Conservation (phyloP, 2,329 filamentous ascomycete genomes). For the Cercospora zeae-maydis region DNA sequence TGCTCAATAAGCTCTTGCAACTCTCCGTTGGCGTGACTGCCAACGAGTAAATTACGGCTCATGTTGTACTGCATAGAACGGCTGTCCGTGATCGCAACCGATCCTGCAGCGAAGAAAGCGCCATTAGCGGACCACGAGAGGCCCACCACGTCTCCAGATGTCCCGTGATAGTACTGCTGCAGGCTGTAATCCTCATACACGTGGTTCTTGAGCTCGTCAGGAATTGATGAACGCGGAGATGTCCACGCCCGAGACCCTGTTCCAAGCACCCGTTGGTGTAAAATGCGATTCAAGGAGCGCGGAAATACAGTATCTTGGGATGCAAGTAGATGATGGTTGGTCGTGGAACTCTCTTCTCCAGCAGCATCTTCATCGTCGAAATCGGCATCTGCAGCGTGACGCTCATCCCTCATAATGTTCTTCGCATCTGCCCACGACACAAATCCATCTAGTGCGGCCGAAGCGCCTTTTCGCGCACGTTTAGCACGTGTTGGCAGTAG, state of each 20-base stretch:
- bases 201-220: conserved; percentile 33
- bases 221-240: conserved; percentile 5
- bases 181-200: conserved; percentile 42
- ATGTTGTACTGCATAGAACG: conserved; percentile 60
- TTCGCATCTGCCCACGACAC: conserved; percentile 26
- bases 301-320: conserved; percentile 22
- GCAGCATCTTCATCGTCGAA: not conserved
- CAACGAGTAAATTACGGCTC: conserved; percentile 55
- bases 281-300: conserved; percentile 19
- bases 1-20: conserved; percentile 56
- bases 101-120: conserved; percentile 54
- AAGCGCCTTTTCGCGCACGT: conserved; percentile 7
- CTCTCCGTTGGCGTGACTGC: conserved; percentile 41
- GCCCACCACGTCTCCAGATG: conserved; percentile 56
- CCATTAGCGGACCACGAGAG: conserved; percentile 57
- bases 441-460: conserved; percentile 21
- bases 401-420: conserved; percentile 3
- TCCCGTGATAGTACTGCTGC: conserved; percentile 52
- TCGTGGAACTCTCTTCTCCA: not conserved
- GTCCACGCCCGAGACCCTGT: conserved; percentile 22
- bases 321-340: not conserved
- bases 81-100: conserved; percentile 53
- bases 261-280: conserved; percentile 33
- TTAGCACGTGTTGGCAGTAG: conserved; percentile 6
- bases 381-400: not conserved